Base-by-base conservation (phyloP, 169 alveolate species). In the Perkinsus marinus region DNA sequence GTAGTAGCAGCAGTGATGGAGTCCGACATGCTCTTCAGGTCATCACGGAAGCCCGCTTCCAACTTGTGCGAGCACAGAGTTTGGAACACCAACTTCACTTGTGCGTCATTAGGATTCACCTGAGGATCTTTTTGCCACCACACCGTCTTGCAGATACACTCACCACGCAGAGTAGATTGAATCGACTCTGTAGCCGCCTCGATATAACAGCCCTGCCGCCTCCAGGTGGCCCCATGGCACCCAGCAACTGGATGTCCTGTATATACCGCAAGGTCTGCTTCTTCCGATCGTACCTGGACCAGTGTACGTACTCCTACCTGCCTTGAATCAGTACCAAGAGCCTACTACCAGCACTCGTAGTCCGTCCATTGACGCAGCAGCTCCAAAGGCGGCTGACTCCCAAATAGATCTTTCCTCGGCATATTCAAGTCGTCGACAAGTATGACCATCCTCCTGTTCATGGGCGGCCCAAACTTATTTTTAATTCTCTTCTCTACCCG, bases 221-320 rank as follows among this genome's bases (percentile, higher is more conserved):
- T 10, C 98, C 98, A 0, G 99, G 98, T 9, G 98, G 98, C 0
- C 98, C 98, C 99, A 98, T 98, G 39, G 99, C 99, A 0, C 98
- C 97, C 30, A 97, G 94, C 91, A 98, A 93, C 93, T 97, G 97
- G 68, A 97, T 94, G 94, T 96, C 98, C 68, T 93, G 94, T 37
- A 97, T 96, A n/a, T 92, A 95, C 95, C 97, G 94, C 94, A 94
- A 91, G 79, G 96, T 94, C 94, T 97, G 97, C 96, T 96, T 97
- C 92, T 91, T 90, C 89, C 98, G 96, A 94, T 98, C 99, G 92
- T 97, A 98, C 96, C 96, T 93, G 93, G 43, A 91, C 39, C 43
- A 41, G 43, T 39, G 22, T 30, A 7, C 30, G 22, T 39, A 39
- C 46, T 0, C 90, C 43, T 9, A 79, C 39, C 46, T 37, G 36